Conservation (phyloP, 2,329 filamentous ascomycete species). For the Boeremia exigua region DNA sequence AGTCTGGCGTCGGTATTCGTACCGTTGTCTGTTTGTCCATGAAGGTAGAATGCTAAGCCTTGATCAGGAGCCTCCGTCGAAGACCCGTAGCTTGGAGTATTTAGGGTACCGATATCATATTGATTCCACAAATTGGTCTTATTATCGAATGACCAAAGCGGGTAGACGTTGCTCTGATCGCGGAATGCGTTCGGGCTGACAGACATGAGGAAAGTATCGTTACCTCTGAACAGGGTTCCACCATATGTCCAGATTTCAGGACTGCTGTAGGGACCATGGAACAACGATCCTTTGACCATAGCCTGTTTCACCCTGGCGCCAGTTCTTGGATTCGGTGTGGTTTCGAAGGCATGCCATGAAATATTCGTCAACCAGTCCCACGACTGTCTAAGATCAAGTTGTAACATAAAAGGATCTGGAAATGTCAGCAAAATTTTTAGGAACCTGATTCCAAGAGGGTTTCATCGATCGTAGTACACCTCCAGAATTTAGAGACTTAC, state of each 20-base stretch:
- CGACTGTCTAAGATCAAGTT: constrained; percentile 19
- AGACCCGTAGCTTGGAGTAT: constrained; percentile 41
- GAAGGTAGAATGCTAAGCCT: constrained; percentile 48
- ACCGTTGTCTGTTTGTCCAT: constrained; percentile 45
- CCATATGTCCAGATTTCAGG: constrained; percentile 22
- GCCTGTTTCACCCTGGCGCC: constrained; percentile 18
- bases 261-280: constrained; percentile 21
- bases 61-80: constrained; percentile 45
- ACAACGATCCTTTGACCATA: constrained; percentile 22
- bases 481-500: not conserved
- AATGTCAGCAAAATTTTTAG: not conserved
- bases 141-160: constrained; percentile 26
- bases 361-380: constrained; percentile 31
- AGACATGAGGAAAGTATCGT: constrained; percentile 13
- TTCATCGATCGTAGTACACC: not conserved
- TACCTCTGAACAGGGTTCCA: constrained; percentile 21
- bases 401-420: constrained; percentile 22
- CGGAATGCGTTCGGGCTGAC: constrained; percentile 3
- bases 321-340: constrained; percentile 19
- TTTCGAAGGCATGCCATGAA: constrained; percentile 18
- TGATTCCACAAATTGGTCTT: constrained; percentile 21
- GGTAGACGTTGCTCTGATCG: constrained; percentile 18
- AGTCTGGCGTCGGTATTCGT: constrained; percentile 24
- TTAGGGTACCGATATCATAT: constrained; percentile 18
- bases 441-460: not conserved